phyloP scores from a whole-genome alignment of 441 rosid genomes.

The Biscutella laevigata region DNA sequence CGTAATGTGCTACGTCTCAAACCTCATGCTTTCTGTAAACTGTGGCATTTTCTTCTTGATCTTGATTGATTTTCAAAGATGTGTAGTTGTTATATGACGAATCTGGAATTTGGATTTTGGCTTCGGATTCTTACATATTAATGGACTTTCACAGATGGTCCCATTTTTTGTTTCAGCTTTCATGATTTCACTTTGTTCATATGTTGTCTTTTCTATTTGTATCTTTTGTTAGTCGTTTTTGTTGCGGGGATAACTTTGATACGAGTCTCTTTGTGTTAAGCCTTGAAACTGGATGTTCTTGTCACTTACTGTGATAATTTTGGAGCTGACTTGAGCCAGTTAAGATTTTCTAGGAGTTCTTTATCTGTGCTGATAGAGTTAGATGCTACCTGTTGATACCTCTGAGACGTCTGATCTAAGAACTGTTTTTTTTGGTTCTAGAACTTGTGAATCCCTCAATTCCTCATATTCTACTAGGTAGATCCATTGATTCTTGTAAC shows the following conservation, averaged over 20 bases:
- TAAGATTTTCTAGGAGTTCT: too few relatives aligned
- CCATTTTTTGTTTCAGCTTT: background rate
- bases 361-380: background rate
- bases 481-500: background rate
- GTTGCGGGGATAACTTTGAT: background rate
- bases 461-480: background rate
- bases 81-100: conserved; percentile 2
- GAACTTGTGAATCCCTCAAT: background rate
- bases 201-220: background rate
- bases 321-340: background rate
- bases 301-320: background rate
- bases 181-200: conserved; percentile 2
- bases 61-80: conserved; percentile 9
- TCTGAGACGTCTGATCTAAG: background rate
- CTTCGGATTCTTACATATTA: background rate
- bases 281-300: conserved; percentile 1
- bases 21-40: background rate
- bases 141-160: background rate
- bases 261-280: background rate
- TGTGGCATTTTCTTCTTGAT: conserved; percentile 3
- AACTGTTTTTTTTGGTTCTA: background rate
- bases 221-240: background rate
- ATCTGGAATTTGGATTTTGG: background rate
- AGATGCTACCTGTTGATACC: background rate
- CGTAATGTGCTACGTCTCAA: too few relatives aligned